phyloP scores from a whole-genome alignment of 1,284 basidiomycete species.

The Pseudozyma sp. region DNA sequence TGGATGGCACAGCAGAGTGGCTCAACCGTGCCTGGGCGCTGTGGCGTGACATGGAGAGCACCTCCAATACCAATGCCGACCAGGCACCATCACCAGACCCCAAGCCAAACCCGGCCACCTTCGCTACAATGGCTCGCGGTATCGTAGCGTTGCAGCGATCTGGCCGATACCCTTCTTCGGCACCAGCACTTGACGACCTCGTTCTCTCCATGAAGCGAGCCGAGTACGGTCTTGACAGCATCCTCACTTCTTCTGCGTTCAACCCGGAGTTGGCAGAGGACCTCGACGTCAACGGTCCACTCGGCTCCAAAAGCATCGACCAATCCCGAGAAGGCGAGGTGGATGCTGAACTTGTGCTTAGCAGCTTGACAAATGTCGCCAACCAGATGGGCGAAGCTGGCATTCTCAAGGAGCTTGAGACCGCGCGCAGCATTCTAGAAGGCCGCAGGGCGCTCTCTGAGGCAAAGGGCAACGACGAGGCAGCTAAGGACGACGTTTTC shows the following conservation, averaged over 20 bases:
- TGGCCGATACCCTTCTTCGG: constrained; percentile 42
- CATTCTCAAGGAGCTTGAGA: constrained; percentile 53
- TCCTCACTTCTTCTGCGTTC: constrained; percentile 57
- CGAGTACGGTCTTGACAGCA: constrained; percentile 36
- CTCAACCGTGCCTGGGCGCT: constrained; percentile 55
- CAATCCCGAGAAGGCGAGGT: constrained; percentile 49
- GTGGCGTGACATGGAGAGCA: constrained; percentile 53
- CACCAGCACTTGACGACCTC: constrained; percentile 43
- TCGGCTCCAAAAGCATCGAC: constrained; percentile 38
- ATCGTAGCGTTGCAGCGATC: constrained; percentile 51
- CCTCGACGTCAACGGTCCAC: constrained; percentile 32
- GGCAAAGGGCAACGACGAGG: constrained; percentile 14
- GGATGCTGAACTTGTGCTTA: constrained; percentile 39
- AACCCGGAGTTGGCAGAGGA: constrained; percentile 38
- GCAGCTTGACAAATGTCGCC: constrained; percentile 40
- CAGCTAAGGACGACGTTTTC: constrained; percentile 13
- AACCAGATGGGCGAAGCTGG: constrained; percentile 46
- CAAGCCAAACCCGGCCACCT: constrained; percentile 51
- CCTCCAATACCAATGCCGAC: constrained; percentile 15
- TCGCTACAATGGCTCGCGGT: constrained; percentile 59
- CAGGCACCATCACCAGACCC: constrained; percentile 49
- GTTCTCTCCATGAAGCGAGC: constrained; percentile 45
- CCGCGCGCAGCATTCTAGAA: constrained; percentile 39
- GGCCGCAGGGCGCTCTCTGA: constrained; percentile 38
- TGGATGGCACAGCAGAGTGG: constrained; percentile 50